phyloP scores from a whole-genome alignment of 345 rosid species.

The Rubroshorea leprosula region DNA sequence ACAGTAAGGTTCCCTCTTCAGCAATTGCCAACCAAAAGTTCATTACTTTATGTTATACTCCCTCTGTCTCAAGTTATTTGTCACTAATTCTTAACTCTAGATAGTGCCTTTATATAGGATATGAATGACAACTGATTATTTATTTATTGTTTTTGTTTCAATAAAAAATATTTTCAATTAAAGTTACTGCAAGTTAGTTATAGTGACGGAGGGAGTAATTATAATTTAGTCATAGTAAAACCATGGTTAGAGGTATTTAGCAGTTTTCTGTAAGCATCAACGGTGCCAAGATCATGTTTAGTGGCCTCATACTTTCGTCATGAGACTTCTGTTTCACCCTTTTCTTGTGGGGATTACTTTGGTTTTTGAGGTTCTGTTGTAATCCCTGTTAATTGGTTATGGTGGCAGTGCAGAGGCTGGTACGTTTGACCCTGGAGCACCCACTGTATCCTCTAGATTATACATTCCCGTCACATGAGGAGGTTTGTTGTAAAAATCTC shows the following conservation, averaged over 20 bases:
- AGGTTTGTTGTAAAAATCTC: slow-evolving; percentile 38
- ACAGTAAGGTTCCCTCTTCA: slow-evolving; percentile 15
- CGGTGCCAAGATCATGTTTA: not conserved
- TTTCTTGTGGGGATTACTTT: too few relatives aligned
- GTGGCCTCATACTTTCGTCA: not conserved
- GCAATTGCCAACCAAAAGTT: not conserved
- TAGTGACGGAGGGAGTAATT: too few relatives aligned
- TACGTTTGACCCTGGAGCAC: slow-evolving; percentile 60
- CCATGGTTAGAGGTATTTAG: too few relatives aligned
- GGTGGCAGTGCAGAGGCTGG: slow-evolving; percentile 73
- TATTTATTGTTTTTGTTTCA: too few relatives aligned
- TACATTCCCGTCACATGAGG: slow-evolving; percentile 51
- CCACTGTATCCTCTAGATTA: slow-evolving; percentile 37
- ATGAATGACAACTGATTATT: too few relatives aligned
- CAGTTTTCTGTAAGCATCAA: too few relatives aligned
- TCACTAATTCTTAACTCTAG: not conserved
- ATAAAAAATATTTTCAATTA: too few relatives aligned
- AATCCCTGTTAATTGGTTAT: slow-evolving; percentile 24
- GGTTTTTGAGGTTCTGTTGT: slow-evolving; percentile 1
- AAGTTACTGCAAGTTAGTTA: too few relatives aligned
- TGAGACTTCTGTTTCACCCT: not conserved
- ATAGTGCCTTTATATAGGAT: too few relatives aligned
- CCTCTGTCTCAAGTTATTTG: too few relatives aligned
- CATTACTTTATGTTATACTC: too few relatives aligned
- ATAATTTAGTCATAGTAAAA: too few relatives aligned